Conservation (phyloP, 805 yeast species). For the Dipodascopsis tothii region DNA sequence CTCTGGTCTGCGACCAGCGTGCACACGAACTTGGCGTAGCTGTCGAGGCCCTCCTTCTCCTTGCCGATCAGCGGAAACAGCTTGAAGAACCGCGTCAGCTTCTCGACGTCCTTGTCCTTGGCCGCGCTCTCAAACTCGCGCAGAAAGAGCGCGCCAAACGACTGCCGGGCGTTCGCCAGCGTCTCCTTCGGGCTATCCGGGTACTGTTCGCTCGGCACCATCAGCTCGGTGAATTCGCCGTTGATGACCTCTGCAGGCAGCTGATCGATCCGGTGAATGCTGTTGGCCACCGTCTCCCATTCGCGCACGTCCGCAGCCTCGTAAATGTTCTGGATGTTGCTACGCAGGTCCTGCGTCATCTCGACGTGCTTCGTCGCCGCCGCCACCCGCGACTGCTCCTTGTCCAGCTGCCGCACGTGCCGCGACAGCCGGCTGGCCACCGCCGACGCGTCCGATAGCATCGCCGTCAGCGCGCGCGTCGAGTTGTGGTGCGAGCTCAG, state of each 20-base stretch:
- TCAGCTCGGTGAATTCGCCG: conserved; percentile 67
- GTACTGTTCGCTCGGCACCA: conserved; percentile 78
- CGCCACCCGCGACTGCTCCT: conserved; percentile 58
- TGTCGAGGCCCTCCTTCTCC: conserved; percentile 60
- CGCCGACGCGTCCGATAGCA: conserved; percentile 54
- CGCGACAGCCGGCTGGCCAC: conserved; percentile 61
- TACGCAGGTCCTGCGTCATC: conserved; percentile 57
- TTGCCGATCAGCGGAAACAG: conserved; percentile 80
- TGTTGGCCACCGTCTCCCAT: conserved; percentile 71
- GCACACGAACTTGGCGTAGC: conserved; percentile 82
- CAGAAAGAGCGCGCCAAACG: conserved; percentile 51
- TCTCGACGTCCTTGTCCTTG: conserved; percentile 51
- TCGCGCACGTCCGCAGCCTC: conserved; percentile 60
- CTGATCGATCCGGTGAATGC: conserved; percentile 41
- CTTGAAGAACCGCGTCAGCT: conserved; percentile 71
- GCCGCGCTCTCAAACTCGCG: conserved; percentile 68
- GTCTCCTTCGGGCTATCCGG: conserved; percentile 68
- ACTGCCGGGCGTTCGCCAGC: conserved; percentile 50
- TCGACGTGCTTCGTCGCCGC: conserved; percentile 57
- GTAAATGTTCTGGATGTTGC: conserved; percentile 55
- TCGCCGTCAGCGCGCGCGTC: conserved; percentile 49
- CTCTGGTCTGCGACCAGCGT: conserved; percentile 74
- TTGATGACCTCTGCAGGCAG: conserved; percentile 48
- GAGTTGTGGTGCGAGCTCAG: conserved; percentile 38
- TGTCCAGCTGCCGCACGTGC: conserved; percentile 61